phyloP scores from a whole-genome alignment of 306 rosid genomes.

The Lagenaria siceraria region DNA sequence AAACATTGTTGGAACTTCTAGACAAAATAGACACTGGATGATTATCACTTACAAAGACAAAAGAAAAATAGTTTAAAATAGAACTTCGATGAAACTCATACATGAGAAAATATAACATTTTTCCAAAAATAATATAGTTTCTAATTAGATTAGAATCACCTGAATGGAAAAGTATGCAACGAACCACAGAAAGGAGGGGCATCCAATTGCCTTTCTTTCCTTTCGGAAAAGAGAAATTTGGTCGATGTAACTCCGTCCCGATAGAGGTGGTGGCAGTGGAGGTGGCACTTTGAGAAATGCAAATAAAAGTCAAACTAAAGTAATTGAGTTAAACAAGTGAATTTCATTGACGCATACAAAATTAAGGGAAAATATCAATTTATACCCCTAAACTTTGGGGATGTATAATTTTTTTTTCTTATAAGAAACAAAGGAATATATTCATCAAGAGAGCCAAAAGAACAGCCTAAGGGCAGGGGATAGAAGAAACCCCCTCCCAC shows the following conservation, averaged over 20 bases:
- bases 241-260: conserved; percentile 66
- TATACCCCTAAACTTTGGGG: too few species aligned
- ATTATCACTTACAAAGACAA: neutral
- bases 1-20: neutral
- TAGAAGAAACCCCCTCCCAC: too few species aligned
- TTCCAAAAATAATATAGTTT: neutral
- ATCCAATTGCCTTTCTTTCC: conserved; percentile 65
- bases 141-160: conserved; percentile 26
- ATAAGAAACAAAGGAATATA: too few species aligned
- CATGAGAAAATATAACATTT: neutral
- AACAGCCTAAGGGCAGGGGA: too few species aligned
- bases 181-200: conserved; percentile 74
- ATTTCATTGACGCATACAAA: neutral
- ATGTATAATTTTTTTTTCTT: too few species aligned
- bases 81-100: neutral
- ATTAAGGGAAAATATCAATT: too few species aligned
- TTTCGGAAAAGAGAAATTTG: conserved; percentile 38
- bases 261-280: conserved; percentile 83
- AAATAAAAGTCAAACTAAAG: conserved; percentile 13
- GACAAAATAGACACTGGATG: neutral
- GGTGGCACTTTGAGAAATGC: conserved; percentile 82
- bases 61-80: neutral
- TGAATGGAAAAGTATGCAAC: conserved; percentile 36
- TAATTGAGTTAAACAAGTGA: neutral
- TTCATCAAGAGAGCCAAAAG: too few species aligned